Base-by-base conservation (phyloP, 169 alveolate genomes). In the Toxoplasma gondii region DNA sequence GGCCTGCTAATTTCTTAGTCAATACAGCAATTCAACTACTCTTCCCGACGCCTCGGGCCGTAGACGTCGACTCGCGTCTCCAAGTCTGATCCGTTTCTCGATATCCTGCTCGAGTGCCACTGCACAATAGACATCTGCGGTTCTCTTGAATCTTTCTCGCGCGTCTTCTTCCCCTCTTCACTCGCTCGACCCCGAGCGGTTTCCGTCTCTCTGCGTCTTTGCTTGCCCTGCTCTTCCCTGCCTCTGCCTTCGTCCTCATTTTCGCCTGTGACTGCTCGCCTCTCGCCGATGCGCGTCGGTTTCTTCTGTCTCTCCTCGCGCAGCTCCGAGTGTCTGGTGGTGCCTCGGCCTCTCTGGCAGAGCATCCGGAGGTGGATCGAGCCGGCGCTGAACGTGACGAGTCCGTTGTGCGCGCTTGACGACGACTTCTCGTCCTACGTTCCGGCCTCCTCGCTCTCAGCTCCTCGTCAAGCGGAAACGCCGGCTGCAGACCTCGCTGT, bases 291-390 rank as follows among this genome's bases (percentile, higher is more conserved):
- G 53, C 88, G n/a, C 44, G 39, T 44, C 41, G 39, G 41, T 38
- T 82, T 2, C 67, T 2, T 27, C 54, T 38, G 53, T 22, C 36
- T 82, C 41, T 22, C 34, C 34, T 41, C 34, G 83, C 31, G 92
- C 94, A 92, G 94, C 92, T 92, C 94, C 74, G 94, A 92, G 88
- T 92, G 94, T 45, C 81, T 92, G 67, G 94, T 92, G 70, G 92
- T 92, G 88, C 94, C 94, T 1, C 94, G 91, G 53, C 94, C 94
- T 22, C 69, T 92, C 86, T 92, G 94, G 94, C 45, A 22, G 54
- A 43, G 83, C 24, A 44, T 92, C 41, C 53, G 92, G 5, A 84
- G 92, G 44, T 92, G 94, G 94, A 91, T 92, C 74, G 86, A 70
- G 67, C 90, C 90, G 24, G 90, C 41, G 38, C 67, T 92, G 87